These are phyloP conservation scores for Zalaria sp. DNA, from an alignment of 2,329 filamentous ascomycete genomes.

Conservation along the genomic window DNA sequence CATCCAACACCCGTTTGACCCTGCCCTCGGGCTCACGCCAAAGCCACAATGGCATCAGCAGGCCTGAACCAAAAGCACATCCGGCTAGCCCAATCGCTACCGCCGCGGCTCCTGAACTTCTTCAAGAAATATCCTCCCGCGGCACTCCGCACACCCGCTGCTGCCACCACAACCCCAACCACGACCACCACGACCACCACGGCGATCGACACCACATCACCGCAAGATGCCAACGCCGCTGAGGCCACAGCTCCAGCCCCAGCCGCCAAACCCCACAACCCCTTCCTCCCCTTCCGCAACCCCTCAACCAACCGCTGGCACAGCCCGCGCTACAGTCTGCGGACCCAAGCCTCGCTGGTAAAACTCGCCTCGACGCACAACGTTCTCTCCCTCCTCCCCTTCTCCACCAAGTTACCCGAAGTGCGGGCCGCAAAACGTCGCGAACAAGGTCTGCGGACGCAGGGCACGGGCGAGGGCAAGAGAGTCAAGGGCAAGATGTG, in stretches of 20 bases:
- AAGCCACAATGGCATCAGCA: constrained; percentile 3
- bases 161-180: constrained; percentile 11
- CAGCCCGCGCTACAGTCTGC: constrained; percentile 66
- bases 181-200: constrained; percentile 24
- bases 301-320: constrained; percentile 70
- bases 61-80: constrained; percentile 19
- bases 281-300: constrained; percentile 71
- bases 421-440: constrained; percentile 56
- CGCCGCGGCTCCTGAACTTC: constrained; percentile 67
- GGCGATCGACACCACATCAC: constrained; percentile 12
- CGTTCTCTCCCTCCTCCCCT: constrained; percentile 20
- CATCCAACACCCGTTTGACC: no score
- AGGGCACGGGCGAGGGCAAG: constrained; percentile 78
- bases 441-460: constrained; percentile 69
- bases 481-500: constrained; percentile 89
- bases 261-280: constrained; percentile 41
- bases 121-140: constrained; percentile 76
- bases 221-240: constrained; percentile 19
- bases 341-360: constrained; percentile 80
- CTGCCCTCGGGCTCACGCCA: not conserved
- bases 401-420: constrained; percentile 28
- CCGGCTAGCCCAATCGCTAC: constrained; percentile 51
- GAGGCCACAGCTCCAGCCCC: constrained; percentile 23
- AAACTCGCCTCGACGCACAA: constrained; percentile 58
- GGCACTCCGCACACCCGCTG: constrained; percentile 24